These are phyloP conservation scores for Arthrobotrys sphaeroides DNA, from an alignment of 2,329 filamentous ascomycete genomes.

Conservation along the genomic window DNA sequence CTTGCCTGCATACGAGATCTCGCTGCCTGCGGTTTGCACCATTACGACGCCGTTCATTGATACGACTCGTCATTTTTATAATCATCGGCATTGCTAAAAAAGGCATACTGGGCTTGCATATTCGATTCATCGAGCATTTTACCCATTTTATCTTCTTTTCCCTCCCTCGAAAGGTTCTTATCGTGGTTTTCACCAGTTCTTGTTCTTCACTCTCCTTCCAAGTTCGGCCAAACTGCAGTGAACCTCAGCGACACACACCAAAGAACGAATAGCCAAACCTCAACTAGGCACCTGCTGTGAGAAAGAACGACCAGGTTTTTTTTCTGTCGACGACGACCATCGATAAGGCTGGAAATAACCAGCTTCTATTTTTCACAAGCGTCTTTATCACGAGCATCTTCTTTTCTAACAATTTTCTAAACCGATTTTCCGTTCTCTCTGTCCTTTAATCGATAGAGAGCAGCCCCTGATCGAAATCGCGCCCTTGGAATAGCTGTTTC, in stretches of 20 bases:
- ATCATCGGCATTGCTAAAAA: background rate
- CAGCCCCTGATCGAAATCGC: slow-evolving; percentile 22
- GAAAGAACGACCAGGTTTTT: background rate
- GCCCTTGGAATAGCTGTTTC: slow-evolving; percentile 29
- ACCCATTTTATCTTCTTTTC: background rate
- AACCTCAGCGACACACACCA: slow-evolving; percentile 26
- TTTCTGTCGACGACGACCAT: background rate
- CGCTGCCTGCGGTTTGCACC: slow-evolving; percentile 16
- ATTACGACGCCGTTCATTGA: slow-evolving; percentile 34
- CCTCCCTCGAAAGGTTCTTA: background rate
- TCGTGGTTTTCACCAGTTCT: background rate
- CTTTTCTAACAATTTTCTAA: background rate
- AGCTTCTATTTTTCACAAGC: background rate
- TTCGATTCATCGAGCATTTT: background rate
- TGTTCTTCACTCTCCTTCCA: slow-evolving; percentile 27
- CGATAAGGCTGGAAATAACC: background rate
- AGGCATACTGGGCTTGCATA: background rate
- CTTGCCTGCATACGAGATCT: background rate
- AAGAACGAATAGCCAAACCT: slow-evolving; percentile 10
- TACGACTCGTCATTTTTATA: background rate
- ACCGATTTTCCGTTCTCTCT: slow-evolving; percentile 19
- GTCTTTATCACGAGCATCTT: background rate
- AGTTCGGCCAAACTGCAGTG: slow-evolving; percentile 6
- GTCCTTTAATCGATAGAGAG: slow-evolving; percentile 14
- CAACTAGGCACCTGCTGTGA: slow-evolving; percentile 34